phyloP scores from a whole-genome alignment of 2,329 filamentous ascomycete species.

The Ophiostoma perfectum region DNA sequence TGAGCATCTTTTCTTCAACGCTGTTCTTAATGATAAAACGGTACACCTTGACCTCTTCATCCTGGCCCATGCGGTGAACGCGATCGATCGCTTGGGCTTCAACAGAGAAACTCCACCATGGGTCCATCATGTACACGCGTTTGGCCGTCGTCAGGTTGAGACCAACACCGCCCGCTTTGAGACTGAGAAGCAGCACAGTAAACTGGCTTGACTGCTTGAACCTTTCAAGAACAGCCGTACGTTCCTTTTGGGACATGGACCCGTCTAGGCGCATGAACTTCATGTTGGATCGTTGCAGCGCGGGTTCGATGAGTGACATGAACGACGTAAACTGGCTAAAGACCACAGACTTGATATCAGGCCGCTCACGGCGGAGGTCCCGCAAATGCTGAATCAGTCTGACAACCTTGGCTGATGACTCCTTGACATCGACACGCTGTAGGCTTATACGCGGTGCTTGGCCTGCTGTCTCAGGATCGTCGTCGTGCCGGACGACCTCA shows the following conservation, averaged over 20 bases:
- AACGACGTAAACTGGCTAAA: conserved; percentile 99
- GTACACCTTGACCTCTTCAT: conserved; percentile 75
- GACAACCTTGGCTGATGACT: conserved; percentile 84
- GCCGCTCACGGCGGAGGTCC: conserved; percentile 58
- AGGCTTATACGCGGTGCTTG: conserved; percentile 52
- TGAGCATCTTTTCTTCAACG: conserved; percentile 92
- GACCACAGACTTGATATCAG: conserved; percentile 76
- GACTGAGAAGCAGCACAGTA: conserved; percentile 71
- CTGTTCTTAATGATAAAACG: conserved; percentile 85
- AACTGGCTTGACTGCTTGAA: conserved; percentile 62
- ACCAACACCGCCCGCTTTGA: conserved; percentile 88
- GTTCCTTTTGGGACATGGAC: conserved; percentile 77
- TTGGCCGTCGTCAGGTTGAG: conserved; percentile 86
- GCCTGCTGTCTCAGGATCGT: conserved; percentile 39
- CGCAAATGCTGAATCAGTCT: conserved; percentile 72
- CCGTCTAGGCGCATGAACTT: conserved; percentile 85
- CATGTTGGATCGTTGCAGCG: conserved; percentile 66
- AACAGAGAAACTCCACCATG: conserved; percentile 97
- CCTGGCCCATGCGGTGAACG: conserved; percentile 94
- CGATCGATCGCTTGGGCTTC: conserved; percentile 97
- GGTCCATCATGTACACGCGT: conserved; percentile 97
- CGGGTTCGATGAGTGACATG: conserved; percentile 81
- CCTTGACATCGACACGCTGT: conserved; percentile 54
- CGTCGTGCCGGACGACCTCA: conserved; percentile 78
- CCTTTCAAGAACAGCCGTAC: conserved; percentile 68